A percentile compares a stretch with the other conserved stretches of the same genome.
These are phyloP conservation scores for Cryptosporidium meleagridis DNA, from an alignment of 169 alveolate species.

Conservation along the genomic window DNA sequence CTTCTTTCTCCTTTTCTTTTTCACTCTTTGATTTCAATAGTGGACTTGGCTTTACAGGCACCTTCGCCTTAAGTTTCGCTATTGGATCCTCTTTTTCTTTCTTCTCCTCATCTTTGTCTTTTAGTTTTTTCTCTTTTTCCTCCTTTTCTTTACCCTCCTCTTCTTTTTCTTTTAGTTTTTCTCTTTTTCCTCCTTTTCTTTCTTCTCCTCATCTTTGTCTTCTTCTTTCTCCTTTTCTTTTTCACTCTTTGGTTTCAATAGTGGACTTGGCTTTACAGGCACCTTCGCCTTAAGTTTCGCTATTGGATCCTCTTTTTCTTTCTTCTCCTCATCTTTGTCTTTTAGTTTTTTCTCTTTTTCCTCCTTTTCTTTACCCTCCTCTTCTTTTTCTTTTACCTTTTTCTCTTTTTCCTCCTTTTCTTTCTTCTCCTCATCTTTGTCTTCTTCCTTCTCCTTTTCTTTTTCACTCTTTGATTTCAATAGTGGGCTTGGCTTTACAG, in stretches of 20 bases:
- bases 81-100: background rate
- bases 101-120: background rate
- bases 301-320: background rate
- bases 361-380: background rate
- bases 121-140: background rate
- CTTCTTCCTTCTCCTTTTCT: background rate
- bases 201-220: background rate
- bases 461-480: background rate
- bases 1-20: background rate
- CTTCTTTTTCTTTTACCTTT: background rate
- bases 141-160: background rate
- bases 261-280: background rate
- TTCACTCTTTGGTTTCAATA: background rate
- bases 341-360: background rate
- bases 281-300: slow-evolving; percentile 18
- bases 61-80: slow-evolving; percentile 18
- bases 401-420: background rate
- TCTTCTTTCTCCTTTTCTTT: background rate
- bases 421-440: background rate
- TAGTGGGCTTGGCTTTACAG: too few species aligned
- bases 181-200: background rate
- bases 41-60: background rate
- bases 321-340: background rate
- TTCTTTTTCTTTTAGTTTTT: background rate
- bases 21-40: background rate